Evolutionary conservation across 306 rosid genomes (phyloP), one percentile per base, ranked within the genome.

Genomic region (Canavalia ensiformis): DNA sequence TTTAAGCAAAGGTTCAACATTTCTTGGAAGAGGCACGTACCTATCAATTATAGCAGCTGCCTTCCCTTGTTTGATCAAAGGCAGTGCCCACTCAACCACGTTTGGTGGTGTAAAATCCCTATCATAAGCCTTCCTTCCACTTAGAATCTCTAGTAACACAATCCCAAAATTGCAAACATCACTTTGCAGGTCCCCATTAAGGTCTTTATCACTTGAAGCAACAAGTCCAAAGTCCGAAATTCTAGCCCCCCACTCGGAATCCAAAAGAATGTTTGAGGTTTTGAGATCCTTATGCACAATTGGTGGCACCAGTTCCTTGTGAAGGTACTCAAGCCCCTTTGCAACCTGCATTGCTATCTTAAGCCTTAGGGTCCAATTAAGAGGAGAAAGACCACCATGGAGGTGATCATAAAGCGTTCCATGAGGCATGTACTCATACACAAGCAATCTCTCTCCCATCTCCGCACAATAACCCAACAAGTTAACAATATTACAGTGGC

Each of bases 371-470:
- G 62, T 83, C 99, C 99, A 95, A 71, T 81, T 90, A 31, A 93
- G 90, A 7, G 97, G 93, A 65, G 97, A 91, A 79, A 95, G 91
- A 2, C 99, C 99, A 45, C 99, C 94, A 3, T 95, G 99, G 57
- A 95, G 92, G 68, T 91, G 99, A 44, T 95, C 96, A 34, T 85
- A 86, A 50, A 95, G 99, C 6, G 99, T 95, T 9, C 98, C 98
- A 30, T 89, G 94, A 45, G 97, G 93, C 98, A 95, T 95, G 42
- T 87, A 95, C 85, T 95, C 98, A 29, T 93, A 93, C 41, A 93
- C 96, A 2, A 95, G 97, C 71, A 95, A 79, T 82, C 99, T 90
- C 81, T 95, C 99, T 0, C 99, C 99, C 99, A 95, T 95, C 83
- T 95, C 99, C 2, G 94, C 91, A 54, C 96, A 93, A 59, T 95